Base-by-base conservation (phyloP, 345 rosid genomes). In the Gossypium sturtianum region DNA sequence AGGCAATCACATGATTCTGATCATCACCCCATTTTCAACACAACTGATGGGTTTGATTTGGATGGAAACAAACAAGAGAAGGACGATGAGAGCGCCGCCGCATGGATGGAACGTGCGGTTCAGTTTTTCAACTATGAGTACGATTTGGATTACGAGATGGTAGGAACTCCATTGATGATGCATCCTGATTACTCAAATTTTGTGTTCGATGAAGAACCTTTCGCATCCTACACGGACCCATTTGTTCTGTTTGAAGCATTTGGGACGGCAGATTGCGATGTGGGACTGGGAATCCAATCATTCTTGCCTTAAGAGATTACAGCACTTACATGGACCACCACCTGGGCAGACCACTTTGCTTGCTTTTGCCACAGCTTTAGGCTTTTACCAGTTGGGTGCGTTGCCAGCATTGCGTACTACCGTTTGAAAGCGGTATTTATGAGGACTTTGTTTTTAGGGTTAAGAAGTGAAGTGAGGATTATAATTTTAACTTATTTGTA, bases 201-300 rank as follows among this genome's bases (percentile, higher is more conserved):
- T 19, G 64, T 71, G 51, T 72, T 78, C 56, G 86, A 83, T 56
- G 83, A 83, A 2, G 86, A 82, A 60, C 89, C 88, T 53, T 83
- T 78, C 76, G 23, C 82, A 66, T 79, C 86, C 70, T 80, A 82
- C 51, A 57, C 83, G 52, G 88, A 90, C 78, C 83, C 89, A 70
- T 84, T 82, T 59, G 79, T 80, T 60, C 68, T 80, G 82, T 80
- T 84, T 68, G 86, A 86, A 76, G 56, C 83, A 65, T 76, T 75
- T 38, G 84, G 66, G 19, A 69, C 76, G 19, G 70, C 67, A 49
- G 9, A 52, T 47, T 76, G 71, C 44, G 72, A 64, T 15, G 41
- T 53, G 64, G 75, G 25, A 34, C 15, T 60, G 64, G 79, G 43
- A 34, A 48, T 70, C 74, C 54, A 76, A 38, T 51, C 41, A 74